Conservation (phyloP, 2,329 filamentous ascomycete genomes). For the Canariomyces notabilis region DNA sequence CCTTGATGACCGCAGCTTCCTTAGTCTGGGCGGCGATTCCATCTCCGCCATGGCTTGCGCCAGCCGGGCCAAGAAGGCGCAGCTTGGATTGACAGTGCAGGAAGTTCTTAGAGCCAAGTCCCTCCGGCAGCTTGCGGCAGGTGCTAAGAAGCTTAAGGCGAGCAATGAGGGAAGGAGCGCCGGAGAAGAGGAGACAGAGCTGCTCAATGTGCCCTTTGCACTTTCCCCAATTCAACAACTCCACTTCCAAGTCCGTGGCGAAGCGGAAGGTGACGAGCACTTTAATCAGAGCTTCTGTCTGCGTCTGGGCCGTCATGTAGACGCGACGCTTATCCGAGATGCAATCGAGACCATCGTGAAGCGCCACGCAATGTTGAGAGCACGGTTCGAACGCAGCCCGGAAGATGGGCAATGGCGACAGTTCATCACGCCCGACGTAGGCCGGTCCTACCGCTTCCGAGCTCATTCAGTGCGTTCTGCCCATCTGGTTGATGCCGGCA, state of each 20-base stretch:
- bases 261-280: conserved; percentile 30
- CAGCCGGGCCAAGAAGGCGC: conserved; percentile 33
- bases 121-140: conserved; percentile 25
- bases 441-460: conserved; percentile 22
- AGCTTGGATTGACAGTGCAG: conserved; percentile 29
- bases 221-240: conserved; percentile 42
- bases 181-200: conserved; percentile 12
- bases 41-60: conserved; percentile 40
- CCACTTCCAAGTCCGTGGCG: conserved; percentile 34
- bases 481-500: conserved; percentile 10
- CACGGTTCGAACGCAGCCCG: conserved; percentile 25
- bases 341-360: conserved; percentile 27
- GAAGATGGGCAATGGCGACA: conserved; percentile 26
- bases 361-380: conserved; percentile 34
- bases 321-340: conserved; percentile 10
- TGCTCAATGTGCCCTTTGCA: conserved; percentile 30
- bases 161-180: neutral
- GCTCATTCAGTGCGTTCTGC: neutral
- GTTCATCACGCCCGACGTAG: conserved; percentile 21
- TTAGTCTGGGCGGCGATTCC: conserved; percentile 40
- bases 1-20: conserved; percentile 32
- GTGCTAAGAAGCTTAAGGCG: conserved; percentile 5
- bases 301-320: conserved; percentile 28
- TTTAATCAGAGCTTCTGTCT: conserved; percentile 44
- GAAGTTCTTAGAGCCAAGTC: conserved; percentile 31